Evolutionary conservation across 2,329 filamentous ascomycete genomes (phyloP).

Genomic region (Fusarium anthophilum): DNA sequence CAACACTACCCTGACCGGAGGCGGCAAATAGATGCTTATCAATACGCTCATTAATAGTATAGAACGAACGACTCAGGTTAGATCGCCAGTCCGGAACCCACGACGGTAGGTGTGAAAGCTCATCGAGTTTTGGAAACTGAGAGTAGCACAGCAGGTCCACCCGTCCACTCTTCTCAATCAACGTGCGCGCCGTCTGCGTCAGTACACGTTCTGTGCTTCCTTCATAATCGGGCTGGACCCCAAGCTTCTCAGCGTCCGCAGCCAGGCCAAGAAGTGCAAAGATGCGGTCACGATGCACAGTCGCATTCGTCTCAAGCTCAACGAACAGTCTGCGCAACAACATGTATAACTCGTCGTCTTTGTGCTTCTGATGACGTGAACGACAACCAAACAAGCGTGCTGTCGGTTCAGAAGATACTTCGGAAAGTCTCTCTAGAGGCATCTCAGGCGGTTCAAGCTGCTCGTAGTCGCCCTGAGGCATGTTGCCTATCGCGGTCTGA

Average conservation of each 20-base stretch:
- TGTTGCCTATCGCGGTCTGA: neutral
- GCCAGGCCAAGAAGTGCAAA: neutral
- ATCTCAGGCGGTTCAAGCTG: neutral
- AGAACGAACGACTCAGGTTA: neutral
- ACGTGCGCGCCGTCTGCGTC: accelerated
- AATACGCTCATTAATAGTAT: neutral
- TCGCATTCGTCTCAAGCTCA: neutral
- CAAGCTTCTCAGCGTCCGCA: neutral
- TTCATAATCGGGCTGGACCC: neutral
- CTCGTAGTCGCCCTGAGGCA: neutral
- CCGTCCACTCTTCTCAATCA: neutral
- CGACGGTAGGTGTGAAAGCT: neutral
- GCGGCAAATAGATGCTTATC: neutral
- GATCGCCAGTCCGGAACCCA: constrained; percentile 12
- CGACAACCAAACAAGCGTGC: neutral
- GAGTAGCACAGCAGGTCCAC: neutral
- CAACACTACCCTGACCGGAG: accelerated
- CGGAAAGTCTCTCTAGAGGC: neutral
- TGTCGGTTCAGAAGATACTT: neutral
- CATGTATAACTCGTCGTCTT: neutral
- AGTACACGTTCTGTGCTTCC: neutral
- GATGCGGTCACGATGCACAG: neutral
- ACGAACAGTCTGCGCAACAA: neutral
- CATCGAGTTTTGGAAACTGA: neutral
- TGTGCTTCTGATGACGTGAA: neutral